These are phyloP conservation scores for Tricholoma sp. DNA, from an alignment of 768 basidiomycete species.

Conservation along the genomic window DNA sequence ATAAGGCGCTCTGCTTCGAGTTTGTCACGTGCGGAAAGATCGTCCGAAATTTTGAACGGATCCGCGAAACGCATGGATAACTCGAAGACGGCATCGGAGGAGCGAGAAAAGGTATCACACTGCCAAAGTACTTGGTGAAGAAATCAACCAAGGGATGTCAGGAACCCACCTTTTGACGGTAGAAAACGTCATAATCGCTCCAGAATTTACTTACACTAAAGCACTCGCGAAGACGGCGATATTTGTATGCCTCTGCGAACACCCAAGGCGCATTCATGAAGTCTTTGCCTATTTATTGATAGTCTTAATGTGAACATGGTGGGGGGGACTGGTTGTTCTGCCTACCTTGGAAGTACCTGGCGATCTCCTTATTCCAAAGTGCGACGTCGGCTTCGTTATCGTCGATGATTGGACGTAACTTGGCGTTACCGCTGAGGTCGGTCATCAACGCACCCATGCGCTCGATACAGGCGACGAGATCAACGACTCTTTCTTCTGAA, in stretches of 20 bases:
- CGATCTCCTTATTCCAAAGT: constrained; percentile 96
- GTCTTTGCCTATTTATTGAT: constrained; percentile 54
- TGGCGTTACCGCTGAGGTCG: constrained; percentile 79
- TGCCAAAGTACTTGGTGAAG: constrained; percentile 19
- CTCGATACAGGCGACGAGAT: constrained; percentile 81
- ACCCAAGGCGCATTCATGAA: constrained; percentile 97
- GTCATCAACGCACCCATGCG: constrained; percentile 88
- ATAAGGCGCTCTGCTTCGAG: constrained; percentile 74
- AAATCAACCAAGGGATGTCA: not conserved
- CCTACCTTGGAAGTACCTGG: constrained; percentile 86
- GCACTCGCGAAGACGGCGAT: constrained; percentile 86
- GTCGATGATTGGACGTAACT: constrained; percentile 83
- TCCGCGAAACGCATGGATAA: constrained; percentile 88
- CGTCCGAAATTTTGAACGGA: constrained; percentile 62
- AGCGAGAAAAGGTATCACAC: constrained; percentile 96
- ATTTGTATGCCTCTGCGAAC: constrained; percentile 94
- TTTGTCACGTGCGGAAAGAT: constrained; percentile 47
- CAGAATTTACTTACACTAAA: constrained; percentile 90
- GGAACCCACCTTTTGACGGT: constrained; percentile 71
- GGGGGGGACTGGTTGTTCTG: constrained; percentile 4
- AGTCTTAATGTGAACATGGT: not conserved
- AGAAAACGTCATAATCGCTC: constrained; percentile 91
- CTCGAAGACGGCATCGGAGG: constrained; percentile 88
- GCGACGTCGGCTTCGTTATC: constrained; percentile 90
- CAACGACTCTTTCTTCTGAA: constrained; percentile 76